phyloP scores from a whole-genome alignment of 805 yeast genomes.

The Candida koratica region DNA sequence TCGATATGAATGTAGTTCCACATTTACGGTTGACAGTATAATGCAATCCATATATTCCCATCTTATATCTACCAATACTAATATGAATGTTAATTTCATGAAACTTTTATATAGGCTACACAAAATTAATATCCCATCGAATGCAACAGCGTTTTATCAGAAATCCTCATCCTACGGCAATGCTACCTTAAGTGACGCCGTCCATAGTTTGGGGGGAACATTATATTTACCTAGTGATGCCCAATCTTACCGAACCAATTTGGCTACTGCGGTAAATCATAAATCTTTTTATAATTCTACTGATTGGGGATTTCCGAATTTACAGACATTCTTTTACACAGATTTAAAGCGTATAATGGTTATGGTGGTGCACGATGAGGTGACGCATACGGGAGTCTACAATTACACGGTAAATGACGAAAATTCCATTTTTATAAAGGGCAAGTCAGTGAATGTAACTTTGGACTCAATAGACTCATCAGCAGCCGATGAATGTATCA shows the following conservation, averaged over 20 bases:
- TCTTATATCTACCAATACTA: slow-evolving; percentile 27
- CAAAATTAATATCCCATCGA: slow-evolving; percentile 10
- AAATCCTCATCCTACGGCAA: slow-evolving; percentile 22
- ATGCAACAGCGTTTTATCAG: slow-evolving; percentile 10
- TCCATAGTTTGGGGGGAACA: slow-evolving; percentile 17
- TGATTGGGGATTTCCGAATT: slow-evolving; percentile 23
- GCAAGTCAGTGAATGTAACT: slow-evolving; percentile 7
- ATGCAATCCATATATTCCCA: slow-evolving; percentile 19
- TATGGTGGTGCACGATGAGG: slow-evolving; percentile 22
- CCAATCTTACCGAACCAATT: slow-evolving; percentile 8
- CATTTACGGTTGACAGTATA: slow-evolving; percentile 22
- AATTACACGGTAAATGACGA: slow-evolving; percentile 22
- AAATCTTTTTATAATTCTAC: slow-evolving; percentile 22
- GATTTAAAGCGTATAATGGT: slow-evolving; percentile 28
- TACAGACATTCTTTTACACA: slow-evolving; percentile 22
- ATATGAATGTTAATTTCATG: slow-evolving; percentile 30
- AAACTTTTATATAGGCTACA: slow-evolving; percentile 21
- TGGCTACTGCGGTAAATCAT: neutral
- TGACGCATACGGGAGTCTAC: slow-evolving; percentile 20
- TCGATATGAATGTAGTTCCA: slow-evolving; percentile 27
- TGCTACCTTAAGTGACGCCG: slow-evolving; percentile 24
- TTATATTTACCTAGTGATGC: slow-evolving; percentile 29
- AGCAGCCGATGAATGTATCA: slow-evolving; percentile 8
- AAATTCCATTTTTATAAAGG: slow-evolving; percentile 8
- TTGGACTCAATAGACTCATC: slow-evolving; percentile 15